Base-by-base conservation (phyloP, 768 basidiomycete genomes). In the Steccherinum ochraceum region DNA sequence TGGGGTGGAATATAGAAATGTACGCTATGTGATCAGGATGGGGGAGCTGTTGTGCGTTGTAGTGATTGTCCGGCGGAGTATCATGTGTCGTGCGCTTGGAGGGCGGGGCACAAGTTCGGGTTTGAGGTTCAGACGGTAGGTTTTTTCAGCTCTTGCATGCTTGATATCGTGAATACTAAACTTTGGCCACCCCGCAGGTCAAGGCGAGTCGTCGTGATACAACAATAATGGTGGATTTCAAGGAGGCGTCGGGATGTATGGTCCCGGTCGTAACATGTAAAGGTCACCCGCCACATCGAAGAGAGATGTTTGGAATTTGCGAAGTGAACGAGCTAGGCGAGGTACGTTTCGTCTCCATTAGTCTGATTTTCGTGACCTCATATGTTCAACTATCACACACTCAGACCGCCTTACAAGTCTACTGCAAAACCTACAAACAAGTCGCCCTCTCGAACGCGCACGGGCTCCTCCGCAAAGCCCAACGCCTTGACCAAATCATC, bases 71-170 rank as follows among this genome's bases (percentile, higher is more conserved):
- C 70, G 13, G 79, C 76, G 47, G 82, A 88, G 56, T 93, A 85
- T 64, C 96, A 99, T 64, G 75, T 84, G 5, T 84, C 90, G 0
- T 99, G 96, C 65, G 96, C 92, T 18, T 97, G 91, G 89, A 78
- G 75, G 48, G 73, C 82, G 39, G 86, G 86, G 0, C 81, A 86
- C 70, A 85, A 75, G 57, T 93, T 98, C 57, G 93, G 91, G 24
- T 96, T 99, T 66, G 94, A 98, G 70, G 80, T 98, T 39, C 86
- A 86, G 59, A 78, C 85, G 27, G 92, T 88, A 57, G 62, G 85
- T 69, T 5, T n/a, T n/a, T 5, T 1, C n/a, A 16, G 5, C 19
- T 52, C 44, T 58, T 23, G 16, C 48, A 46, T 40, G 26, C 19
- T 20, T 25, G 11, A n/a, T 51, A 46, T 57, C 41, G 12, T 20